Base-by-base conservation (phyloP, 1,284 basidiomycete genomes). In the Melampsora medusae region DNA sequence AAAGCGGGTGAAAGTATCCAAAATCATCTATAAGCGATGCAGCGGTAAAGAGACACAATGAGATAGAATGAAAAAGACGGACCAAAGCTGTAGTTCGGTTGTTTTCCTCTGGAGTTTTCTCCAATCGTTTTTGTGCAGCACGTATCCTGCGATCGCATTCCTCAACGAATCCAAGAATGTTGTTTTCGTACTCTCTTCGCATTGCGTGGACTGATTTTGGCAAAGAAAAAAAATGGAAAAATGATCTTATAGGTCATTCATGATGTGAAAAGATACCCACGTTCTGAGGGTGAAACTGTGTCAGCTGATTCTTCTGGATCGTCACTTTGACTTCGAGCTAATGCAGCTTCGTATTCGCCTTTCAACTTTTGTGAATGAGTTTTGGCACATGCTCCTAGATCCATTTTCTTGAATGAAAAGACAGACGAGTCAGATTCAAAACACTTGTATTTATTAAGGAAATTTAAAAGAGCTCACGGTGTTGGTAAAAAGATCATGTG, bases 81-180 rank as follows among this genome's bases (percentile, higher is more conserved):
- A 92, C 91, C 86, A 99, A 85, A 84, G 96, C 95, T 28, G 97
- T 97, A 42, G 96, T 98, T 85, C 97, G 95, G 69, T 93, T 93
- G 83, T 98, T 98, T 87, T 99, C 97, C 85, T 99, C 97, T 12
- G 97, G 97, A 28, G 97, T 99, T 87, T 99, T 98, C 86, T 99
- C 97, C 81, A 99, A 85, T 81, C 97, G 88, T 79, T 94, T 88
- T 84, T 99, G 96, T 75, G 93, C 93, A 60, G 92, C 89, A 64
- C 92, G 87, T 84, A 99, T 99, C 81, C 96, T 89, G 80, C 97
- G 87, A 86, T 99, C 97, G 84, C 96, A 98, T 83, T 99, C 97
- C 81, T 97, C 94, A 78, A 99, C 93, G 84, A 98, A 98, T 3
- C 90, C 87, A 81, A 95, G 92, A 77, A 99, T 94, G 84, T 93